Base-by-base conservation (phyloP, 495 filamentous ascomycete species). In the Podospora fimiseda region DNA sequence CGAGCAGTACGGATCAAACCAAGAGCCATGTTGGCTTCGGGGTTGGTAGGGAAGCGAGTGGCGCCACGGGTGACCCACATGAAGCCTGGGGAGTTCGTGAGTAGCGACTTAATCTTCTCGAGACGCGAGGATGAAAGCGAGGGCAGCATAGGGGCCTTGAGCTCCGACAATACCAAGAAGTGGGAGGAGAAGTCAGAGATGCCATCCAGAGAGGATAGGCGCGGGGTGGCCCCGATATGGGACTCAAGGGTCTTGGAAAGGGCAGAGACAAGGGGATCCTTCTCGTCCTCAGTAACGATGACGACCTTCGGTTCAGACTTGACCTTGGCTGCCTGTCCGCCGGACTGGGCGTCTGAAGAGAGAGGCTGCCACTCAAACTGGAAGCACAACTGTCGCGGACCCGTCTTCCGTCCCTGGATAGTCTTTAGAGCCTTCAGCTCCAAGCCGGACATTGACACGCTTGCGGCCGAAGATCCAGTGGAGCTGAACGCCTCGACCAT, bases 41-140 rank as follows among this genome's bases (percentile, higher is more conserved):
- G 71, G 1, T 54, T 61, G 9, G 55, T 64, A 23, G 63, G 51
- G 50, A 66, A 63, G 11, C 65, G 64, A 3, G 59, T 68, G n/a
- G 70, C 70, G 14, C 72, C 69, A 16, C 60, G 64, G 22, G 70
- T 73, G 11, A 73, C 66, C 70, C 70, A 73, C 30, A 74, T 21
- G 16, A 75, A 46, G 2, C 71, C 69, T 0, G 56, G 51, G 0
- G 69, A 55, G 16, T n/a, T 45, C 15, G 65, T 68, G 27, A 81
- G 56, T 1, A 74, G 63, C 5, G 62, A 60, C 20, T 70, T 60
- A 30, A 81, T 52, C 33, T 66, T 53, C 22, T 62, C 55, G 19
- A 76, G 63, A 15, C 63, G 52, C 3, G 37, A 9, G 8, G 60
- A 41, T 30, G 49, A 44, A 27, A 64, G 46, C 53, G 69, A 33